Conservation (phyloP, 371 early-diverging fungal genomes). For the Circinella minor region DNA sequence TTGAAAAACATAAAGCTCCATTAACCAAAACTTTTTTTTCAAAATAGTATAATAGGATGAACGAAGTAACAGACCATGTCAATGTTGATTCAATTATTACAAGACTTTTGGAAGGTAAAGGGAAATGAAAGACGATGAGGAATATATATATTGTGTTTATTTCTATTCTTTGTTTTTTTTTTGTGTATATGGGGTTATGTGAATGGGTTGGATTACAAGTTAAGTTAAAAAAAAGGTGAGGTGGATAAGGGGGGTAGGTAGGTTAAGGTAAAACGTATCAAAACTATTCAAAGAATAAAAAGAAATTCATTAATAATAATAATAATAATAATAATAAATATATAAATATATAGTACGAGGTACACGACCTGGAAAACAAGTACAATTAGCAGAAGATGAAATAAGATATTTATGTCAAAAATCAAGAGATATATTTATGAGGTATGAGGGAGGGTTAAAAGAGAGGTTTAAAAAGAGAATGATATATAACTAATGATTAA, state of each 20-base stretch:
- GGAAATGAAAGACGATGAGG: neutral
- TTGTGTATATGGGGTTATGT: too few species aligned
- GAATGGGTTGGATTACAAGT: neutral
- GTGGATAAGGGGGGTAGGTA: too few species aligned
- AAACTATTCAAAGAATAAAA: too few species aligned
- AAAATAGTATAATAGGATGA: slow-evolving; percentile 21
- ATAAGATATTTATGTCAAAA: slow-evolving; percentile 84
- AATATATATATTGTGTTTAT: neutral
- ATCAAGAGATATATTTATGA: slow-evolving; percentile 90
- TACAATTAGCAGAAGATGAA: slow-evolving; percentile 77
- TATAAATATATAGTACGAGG: slow-evolving; percentile 70
- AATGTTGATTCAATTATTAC: slow-evolving; percentile 90
- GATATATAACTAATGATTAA: neutral
- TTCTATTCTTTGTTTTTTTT: neutral
- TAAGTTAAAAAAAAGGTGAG: neutral
- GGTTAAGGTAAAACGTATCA: too few species aligned
- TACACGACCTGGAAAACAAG: slow-evolving; percentile 83
- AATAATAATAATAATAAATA: too few species aligned
- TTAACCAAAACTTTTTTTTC: too few species aligned
- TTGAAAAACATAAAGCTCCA: too few species aligned
- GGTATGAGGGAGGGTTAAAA: slow-evolving; percentile 2
- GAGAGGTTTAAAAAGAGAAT: neutral
- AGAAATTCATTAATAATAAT: too few species aligned
- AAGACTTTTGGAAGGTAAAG: slow-evolving; percentile 87
- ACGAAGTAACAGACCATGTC: slow-evolving; percentile 51